A percentile compares a stretch with the other conserved stretches of the same genome.
Evolutionary conservation across 306 rosid species (phyloP).

Genomic region (Corylus heterophylla): DNA sequence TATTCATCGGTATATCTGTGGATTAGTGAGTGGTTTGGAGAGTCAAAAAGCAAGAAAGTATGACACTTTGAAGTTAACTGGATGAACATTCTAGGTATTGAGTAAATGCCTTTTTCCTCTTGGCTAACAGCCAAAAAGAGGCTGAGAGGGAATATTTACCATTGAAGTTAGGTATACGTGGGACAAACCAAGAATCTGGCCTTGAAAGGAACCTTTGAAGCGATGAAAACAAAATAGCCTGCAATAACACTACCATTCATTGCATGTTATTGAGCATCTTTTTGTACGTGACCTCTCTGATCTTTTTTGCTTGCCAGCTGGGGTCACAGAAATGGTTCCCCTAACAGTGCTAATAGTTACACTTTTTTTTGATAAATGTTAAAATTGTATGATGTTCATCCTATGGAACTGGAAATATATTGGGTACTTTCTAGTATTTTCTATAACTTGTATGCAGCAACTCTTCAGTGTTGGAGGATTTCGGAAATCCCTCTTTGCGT

Average conservation of each 20-base stretch:
- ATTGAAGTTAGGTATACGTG: constrained; percentile 33
- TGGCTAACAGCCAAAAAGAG: constrained; percentile 27
- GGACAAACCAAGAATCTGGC: constrained; percentile 40
- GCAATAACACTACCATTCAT: constrained; percentile 6
- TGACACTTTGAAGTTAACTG: background rate
- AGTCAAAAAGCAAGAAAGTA: constrained; percentile 9
- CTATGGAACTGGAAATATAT: background rate
- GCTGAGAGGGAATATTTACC: constrained; percentile 35
- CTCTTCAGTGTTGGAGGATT: too few species aligned
- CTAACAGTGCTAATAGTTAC: background rate
- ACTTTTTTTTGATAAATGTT: background rate
- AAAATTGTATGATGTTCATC: background rate
- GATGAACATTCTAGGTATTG: constrained; percentile 32
- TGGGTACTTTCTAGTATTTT: background rate
- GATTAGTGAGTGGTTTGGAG: constrained; percentile 11
- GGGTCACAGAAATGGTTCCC: constrained; percentile 3
- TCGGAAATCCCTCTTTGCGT: background rate
- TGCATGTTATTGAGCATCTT: constrained; percentile 19
- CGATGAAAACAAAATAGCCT: background rate
- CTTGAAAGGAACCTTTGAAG: constrained; percentile 24
- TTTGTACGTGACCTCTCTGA: background rate
- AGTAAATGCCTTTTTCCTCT: constrained; percentile 26
- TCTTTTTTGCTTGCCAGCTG: background rate
- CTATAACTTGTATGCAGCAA: background rate
- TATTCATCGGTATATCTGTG: constrained; percentile 21